Percentiles rank a stretch among this genome's conserved stretches.
These are phyloP conservation scores for Rhynchospora tenuis DNA, from an alignment of 176 grass and related monocot species.

Conservation along the genomic window DNA sequence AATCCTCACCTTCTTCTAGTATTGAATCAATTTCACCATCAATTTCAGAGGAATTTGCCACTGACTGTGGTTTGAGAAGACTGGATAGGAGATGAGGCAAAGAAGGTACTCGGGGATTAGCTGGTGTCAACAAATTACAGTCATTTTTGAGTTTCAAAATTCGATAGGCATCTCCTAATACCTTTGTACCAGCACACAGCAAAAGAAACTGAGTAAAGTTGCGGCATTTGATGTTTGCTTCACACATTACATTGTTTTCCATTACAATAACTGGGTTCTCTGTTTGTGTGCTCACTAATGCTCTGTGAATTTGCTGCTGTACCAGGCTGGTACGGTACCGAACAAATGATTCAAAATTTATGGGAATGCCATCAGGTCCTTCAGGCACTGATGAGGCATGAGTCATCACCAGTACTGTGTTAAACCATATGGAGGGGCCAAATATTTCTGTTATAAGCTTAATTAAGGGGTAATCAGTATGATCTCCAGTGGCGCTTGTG, in stretches of 20 bases:
- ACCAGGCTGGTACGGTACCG: conserved; percentile 53
- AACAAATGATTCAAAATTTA: conserved; percentile 66
- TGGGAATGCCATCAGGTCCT: conserved; percentile 79
- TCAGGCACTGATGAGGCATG: conserved; percentile 64
- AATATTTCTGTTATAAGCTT: conserved; percentile 90
- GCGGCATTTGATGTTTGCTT: conserved; percentile 58
- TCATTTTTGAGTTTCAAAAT: conserved; percentile 88
- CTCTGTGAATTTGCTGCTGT: conserved; percentile 51
- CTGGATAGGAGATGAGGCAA: conserved; percentile 91
- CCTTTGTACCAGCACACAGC: conserved; percentile 73
- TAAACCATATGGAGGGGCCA: conserved; percentile 90
- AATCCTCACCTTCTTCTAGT: conserved; percentile 78
- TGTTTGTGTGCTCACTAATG: conserved; percentile 57
- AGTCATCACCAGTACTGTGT: conserved; percentile 79
- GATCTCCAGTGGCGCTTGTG: conserved; percentile 39
- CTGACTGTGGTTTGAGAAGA: conserved; percentile 50
- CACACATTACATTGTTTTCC: conserved; percentile 73
- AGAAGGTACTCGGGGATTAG: conserved; percentile 59
- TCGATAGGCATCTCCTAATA: conserved; percentile 68
- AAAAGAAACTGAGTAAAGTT: conserved; percentile 67
- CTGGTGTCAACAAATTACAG: conserved; percentile 56
- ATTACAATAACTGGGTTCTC: conserved; percentile 61
- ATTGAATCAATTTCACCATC: conserved; percentile 36
- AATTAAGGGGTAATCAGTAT: conserved; percentile 58
- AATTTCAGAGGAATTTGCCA: conserved; percentile 29